Base-by-base conservation (phyloP, 202 grass and related monocot species). In the Musa balbisiana region DNA sequence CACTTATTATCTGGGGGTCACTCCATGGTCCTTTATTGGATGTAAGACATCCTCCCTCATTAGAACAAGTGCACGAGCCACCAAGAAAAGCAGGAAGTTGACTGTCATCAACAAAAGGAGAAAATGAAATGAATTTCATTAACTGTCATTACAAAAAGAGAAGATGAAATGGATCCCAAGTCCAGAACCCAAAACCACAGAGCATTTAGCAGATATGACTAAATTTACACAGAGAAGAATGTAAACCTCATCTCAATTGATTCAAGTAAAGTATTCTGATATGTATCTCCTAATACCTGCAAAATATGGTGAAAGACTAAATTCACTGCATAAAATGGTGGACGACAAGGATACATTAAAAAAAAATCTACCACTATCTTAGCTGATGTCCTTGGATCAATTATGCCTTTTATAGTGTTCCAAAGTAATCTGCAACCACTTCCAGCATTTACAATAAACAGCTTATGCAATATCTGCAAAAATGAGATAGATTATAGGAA, bases 81-180 rank as follows among this genome's bases (percentile, higher is more conserved):
- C 76, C 76, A 78, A 78, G 76, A 78, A 78, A 78, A 29, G 69
- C 51, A 33, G 76, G 76, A 19, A 78, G 53, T 78, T 78, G 52
- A 78, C 76, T 78, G 64, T 26, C 15, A 55, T 49, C 9, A 69
- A 68, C 55, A 69, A 9, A 6, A 69, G 33, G 64, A 24, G 20
- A 10, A 78, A 11, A 13, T 9, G 49, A 69, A 25, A 64, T 13
- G 2, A 23, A 64, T 29, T 16, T 19, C 33, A 43, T 78, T 78
- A 25, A 78, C 76, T 78, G 64, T 26, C 51, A 55, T 49, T 3
- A 69, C 55, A 69, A 9, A 6, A 69, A 67, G 64, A 24, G 20
- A 10, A 78, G 12, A 13, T 15, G 49, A 69, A 25, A 64, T 13
- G 2, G 9, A 64, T 29, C 25, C 20, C 51, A 3, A 70, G 67